These are phyloP conservation scores for Euryodendron excelsum DNA, from an alignment of 148 eudicot species.

Conservation along the genomic window DNA sequence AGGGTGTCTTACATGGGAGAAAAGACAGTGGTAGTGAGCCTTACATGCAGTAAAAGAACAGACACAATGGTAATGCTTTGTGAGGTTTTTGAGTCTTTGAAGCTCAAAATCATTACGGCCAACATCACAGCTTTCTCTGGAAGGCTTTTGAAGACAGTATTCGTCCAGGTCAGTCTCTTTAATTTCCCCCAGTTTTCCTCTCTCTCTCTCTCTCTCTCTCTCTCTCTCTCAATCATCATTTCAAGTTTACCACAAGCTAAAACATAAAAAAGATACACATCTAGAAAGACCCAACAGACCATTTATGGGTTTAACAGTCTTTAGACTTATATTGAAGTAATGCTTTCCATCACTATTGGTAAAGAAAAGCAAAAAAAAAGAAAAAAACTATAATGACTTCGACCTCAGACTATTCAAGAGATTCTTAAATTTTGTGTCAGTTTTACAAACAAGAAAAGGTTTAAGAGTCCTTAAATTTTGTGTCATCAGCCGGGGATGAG, in stretches of 20 bases:
- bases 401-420: too few species aligned
- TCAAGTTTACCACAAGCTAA: neutral
- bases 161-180: slow-evolving; percentile 50
- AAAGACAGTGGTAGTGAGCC: slow-evolving; percentile 63
- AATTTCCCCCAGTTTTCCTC: neutral
- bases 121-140: slow-evolving; percentile 71
- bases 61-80: slow-evolving; percentile 73
- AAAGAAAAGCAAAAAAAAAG: too few species aligned
- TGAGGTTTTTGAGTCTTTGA: slow-evolving; percentile 70
- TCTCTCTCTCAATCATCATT: neutral
- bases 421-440: too few species aligned
- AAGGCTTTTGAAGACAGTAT: slow-evolving; percentile 60
- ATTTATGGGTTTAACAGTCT: too few species aligned
- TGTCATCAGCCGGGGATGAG: too few species aligned
- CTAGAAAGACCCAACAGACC: too few species aligned
- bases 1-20: slow-evolving; percentile 69
- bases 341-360: too few species aligned
- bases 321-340: too few species aligned
- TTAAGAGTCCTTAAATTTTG: too few species aligned
- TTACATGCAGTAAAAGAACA: slow-evolving; percentile 57
- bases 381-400: too few species aligned
- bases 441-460: too few species aligned
- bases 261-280: too few species aligned
- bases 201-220: neutral
- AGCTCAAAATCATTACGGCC: slow-evolving; percentile 66